phyloP scores from a whole-genome alignment of 2,329 filamentous ascomycete genomes.

The Phyllosticta ampelicida region DNA sequence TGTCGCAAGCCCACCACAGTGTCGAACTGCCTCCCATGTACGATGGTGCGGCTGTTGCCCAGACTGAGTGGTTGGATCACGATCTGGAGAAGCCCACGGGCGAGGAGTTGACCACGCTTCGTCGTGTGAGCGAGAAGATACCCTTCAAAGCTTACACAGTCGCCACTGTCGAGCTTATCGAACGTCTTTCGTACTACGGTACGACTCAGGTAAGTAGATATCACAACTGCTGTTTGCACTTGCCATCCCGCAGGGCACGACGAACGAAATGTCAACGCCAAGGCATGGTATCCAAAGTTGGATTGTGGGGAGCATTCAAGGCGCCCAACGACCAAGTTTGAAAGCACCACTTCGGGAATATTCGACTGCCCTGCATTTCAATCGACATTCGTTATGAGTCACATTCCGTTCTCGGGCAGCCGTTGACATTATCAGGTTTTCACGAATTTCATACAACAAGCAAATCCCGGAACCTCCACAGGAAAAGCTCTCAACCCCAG shows the following conservation, averaged over 20 bases:
- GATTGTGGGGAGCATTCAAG: too few relatives aligned
- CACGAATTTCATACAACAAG: slow-evolving; percentile 29
- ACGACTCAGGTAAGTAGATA: slow-evolving; percentile 14
- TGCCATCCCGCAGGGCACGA: too few relatives aligned
- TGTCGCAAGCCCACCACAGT: slow-evolving; percentile 16
- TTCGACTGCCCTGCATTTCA: too few relatives aligned
- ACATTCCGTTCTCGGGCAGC: background rate
- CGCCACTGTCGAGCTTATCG: slow-evolving; percentile 28
- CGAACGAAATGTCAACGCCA: too few relatives aligned
- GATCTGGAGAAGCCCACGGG: slow-evolving; percentile 19
- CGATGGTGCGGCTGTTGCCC: slow-evolving; percentile 29
- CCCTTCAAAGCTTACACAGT: slow-evolving; percentile 28
- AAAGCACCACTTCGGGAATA: too few relatives aligned
- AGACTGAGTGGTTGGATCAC: slow-evolving; percentile 21
- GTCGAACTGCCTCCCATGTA: slow-evolving; percentile 19
- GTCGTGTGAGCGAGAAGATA: slow-evolving; percentile 23
- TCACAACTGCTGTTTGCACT: background rate
- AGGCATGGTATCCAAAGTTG: too few relatives aligned
- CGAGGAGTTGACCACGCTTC: slow-evolving; percentile 26
- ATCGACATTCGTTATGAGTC: too few relatives aligned
- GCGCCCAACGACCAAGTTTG: too few relatives aligned
- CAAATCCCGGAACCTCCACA: slow-evolving; percentile 20
- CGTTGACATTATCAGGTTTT: slow-evolving; percentile 18
- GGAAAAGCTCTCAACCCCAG: slow-evolving; percentile 21
- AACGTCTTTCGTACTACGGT: slow-evolving; percentile 31